Evolutionary conservation across 2,329 filamentous ascomycete genomes (phyloP), one percentile per base, ranked within the genome.

Genomic region (Aspergillus hortae): DNA sequence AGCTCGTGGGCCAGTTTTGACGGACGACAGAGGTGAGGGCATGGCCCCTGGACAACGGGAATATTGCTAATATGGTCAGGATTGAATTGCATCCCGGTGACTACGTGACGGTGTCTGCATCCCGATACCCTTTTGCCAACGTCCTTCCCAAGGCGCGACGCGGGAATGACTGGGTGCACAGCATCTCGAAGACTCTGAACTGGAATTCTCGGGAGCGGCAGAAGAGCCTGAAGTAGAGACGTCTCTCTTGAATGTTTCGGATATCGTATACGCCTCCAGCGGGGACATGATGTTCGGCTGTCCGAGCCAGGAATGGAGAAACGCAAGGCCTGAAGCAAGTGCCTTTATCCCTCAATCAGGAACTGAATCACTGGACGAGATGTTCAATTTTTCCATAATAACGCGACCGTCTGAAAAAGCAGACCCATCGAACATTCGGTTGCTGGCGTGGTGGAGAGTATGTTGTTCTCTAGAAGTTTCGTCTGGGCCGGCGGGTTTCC

Each of bases 1-100:
- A 88, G 85, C 61, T 92, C 88, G 38, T 99, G 94, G 92, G 94
- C 92, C n/a, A 95, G 90, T 70, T 99, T 99, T 68, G 94, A 99
- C 71, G 94, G 94, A 1, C 83, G 91, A 55, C 90, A 96, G 76
- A 84, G 91, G 74, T 80, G 62, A 61, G 71, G 52, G 44, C 4
- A 17, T 43, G 21, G 27, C 4, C 6, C 33, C 12, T 14, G 23
- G 30, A 4, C 3, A 21, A 7, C 11, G 30, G 7, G 33, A 27
- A 15, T 19, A 25, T 43, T 54, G 48, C 71, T 49, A 41, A 51
- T 35, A 6, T 35, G 12, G 6, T 56, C 12, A 78, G 76, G 56
- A 63, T 77, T 44, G 77, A 79, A 58, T 58, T 79, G 53, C 64
- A 69, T 45, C 75, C 76, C 0, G 77, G 77, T 9, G 77, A 80